Evolutionary conservation across 2,329 filamentous ascomycete genomes (phyloP).

Genomic region (Botrytis tulipae): DNA sequence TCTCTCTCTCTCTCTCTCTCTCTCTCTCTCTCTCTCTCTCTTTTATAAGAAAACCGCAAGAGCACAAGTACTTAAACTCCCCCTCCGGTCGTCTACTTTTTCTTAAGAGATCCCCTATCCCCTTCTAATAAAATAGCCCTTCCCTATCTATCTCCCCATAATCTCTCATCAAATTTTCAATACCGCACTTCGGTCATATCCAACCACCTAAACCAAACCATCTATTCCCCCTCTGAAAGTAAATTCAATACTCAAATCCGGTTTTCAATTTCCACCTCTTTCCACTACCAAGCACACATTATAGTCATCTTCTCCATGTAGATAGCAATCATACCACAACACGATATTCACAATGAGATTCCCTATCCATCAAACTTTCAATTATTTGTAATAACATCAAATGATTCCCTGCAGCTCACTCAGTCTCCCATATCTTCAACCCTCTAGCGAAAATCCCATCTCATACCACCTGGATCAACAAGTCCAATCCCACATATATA

Average conservation of each 20-base stretch:
- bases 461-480: too few species aligned
- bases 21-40: too few species aligned
- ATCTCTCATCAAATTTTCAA: not conserved
- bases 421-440: not conserved
- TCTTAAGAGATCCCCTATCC: not conserved
- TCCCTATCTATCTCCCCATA: not conserved
- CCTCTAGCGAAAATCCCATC: too few species aligned
- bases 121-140: not conserved
- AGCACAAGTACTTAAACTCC: not conserved
- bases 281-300: not conserved
- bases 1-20: too few species aligned
- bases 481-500: too few species aligned
- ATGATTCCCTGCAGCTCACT: not conserved
- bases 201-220: not conserved
- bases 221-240: too few species aligned
- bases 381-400: not conserved
- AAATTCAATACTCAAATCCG: not conserved
- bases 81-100: not conserved
- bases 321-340: too few species aligned
- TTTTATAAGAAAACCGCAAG: too few species aligned
- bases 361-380: not conserved
- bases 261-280: not conserved
- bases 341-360: fast-evolving
- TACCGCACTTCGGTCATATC: not conserved
- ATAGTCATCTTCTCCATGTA: not conserved